phyloP scores from a whole-genome alignment of 23 red algal species.

The Cyanidiococcus yangmingshanensis region DNA sequence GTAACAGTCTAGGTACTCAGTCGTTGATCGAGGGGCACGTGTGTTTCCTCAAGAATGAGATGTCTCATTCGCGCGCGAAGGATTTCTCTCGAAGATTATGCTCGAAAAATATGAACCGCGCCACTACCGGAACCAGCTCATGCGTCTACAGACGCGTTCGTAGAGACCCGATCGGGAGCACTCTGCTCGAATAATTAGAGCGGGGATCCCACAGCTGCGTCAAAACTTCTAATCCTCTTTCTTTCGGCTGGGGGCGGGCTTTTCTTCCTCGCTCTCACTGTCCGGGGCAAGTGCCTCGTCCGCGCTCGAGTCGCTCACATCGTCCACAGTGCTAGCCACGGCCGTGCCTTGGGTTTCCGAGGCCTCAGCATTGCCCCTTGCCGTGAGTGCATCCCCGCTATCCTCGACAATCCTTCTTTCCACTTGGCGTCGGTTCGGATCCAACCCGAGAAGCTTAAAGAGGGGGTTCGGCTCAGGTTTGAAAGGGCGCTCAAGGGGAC shows the following conservation, averaged over 20 bases:
- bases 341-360: neutral
- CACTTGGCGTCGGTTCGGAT: neutral
- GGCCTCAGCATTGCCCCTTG: neutral
- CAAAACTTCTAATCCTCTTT: neutral
- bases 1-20: too few relatives aligned
- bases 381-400: neutral
- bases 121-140: too few relatives aligned
- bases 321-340: neutral
- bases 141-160: too few relatives aligned
- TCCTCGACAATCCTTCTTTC: neutral
- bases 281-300: slow-evolving; percentile 14
- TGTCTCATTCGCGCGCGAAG: too few relatives aligned
- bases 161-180: too few relatives aligned
- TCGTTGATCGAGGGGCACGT: too few relatives aligned
- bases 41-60: too few relatives aligned
- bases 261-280: neutral
- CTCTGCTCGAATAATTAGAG: too few relatives aligned
- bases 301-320: slow-evolving; percentile 16
- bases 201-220: too few relatives aligned
- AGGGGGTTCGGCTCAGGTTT: slow-evolving; percentile 30
- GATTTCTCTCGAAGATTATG: too few relatives aligned
- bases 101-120: too few relatives aligned
- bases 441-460: neutral
- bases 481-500: slow-evolving; percentile 24
- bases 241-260: neutral